Conservation (phyloP, 2,329 filamentous ascomycete genomes). For the Talaromyces piceae region DNA sequence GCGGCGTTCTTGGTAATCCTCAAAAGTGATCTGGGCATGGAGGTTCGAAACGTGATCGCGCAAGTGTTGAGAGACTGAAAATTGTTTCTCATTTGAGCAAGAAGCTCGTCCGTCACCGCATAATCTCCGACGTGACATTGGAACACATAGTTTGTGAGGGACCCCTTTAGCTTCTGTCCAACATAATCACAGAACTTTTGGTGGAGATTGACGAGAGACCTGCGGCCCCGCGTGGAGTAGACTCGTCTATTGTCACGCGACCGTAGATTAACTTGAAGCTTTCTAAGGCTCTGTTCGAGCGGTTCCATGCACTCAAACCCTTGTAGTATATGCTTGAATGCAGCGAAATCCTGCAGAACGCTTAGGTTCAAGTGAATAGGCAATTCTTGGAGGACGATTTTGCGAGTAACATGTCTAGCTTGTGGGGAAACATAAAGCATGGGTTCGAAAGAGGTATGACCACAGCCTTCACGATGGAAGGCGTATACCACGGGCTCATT, state of each 20-base stretch:
- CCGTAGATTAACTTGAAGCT: slow-evolving; percentile 11
- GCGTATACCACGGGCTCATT: neutral
- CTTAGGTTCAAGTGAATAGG: slow-evolving; percentile 14
- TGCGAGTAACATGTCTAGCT: slow-evolving; percentile 13
- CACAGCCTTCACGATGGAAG: neutral
- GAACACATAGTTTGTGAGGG: slow-evolving; percentile 17
- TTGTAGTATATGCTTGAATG: slow-evolving; percentile 10
- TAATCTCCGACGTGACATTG: slow-evolving; percentile 14
- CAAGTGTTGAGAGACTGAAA: slow-evolving; percentile 19
- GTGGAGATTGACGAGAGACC: slow-evolving; percentile 15
- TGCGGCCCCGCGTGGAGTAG: slow-evolving; percentile 11
- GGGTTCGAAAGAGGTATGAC: neutral
- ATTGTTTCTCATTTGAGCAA: slow-evolving; percentile 5
- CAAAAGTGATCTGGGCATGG: neutral
- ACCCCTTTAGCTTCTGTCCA: slow-evolving; percentile 11
- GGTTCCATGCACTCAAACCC: neutral
- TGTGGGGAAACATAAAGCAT: slow-evolving; percentile 1
- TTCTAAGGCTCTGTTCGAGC: neutral
- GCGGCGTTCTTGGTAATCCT: neutral
- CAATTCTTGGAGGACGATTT: slow-evolving; percentile 14
- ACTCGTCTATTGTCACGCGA: slow-evolving; percentile 16
- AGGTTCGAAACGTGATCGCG: slow-evolving; percentile 16
- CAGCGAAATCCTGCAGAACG: slow-evolving; percentile 12
- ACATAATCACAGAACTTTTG: slow-evolving; percentile 15
- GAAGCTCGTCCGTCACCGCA: neutral